A percentile compares a stretch with the other conserved stretches of the same genome.
These are phyloP conservation scores for Knufia fluminis DNA, from an alignment of 2,329 filamentous ascomycete genomes.

Conservation along the genomic window DNA sequence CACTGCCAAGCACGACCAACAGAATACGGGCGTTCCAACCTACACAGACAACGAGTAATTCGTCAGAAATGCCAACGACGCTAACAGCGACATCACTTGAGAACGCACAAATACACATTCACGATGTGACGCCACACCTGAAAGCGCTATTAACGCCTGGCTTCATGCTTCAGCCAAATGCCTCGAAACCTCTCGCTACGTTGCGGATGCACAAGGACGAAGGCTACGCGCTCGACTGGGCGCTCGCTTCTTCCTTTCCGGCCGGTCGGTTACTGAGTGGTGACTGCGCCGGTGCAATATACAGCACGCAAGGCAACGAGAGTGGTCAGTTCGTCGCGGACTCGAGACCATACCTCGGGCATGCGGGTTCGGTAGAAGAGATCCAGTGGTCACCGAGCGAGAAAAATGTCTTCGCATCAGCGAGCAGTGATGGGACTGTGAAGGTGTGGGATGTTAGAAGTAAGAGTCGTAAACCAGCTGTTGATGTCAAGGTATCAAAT, in stretches of 20 bases:
- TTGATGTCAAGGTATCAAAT: conserved; percentile 73
- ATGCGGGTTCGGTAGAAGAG: conserved; percentile 81
- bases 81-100: conserved; percentile 90
- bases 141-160: conserved; percentile 84
- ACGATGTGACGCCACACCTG: conserved; percentile 87
- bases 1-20: conserved; percentile 80
- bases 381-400: conserved; percentile 95
- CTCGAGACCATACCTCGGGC: conserved; percentile 70
- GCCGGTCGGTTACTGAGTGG: conserved; percentile 82
- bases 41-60: conserved; percentile 56
- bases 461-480: conserved; percentile 78
- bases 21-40: conserved; percentile 76
- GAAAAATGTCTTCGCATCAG: conserved; percentile 86
- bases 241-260: conserved; percentile 55
- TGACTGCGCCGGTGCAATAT: conserved; percentile 84
- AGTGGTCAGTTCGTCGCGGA: conserved; percentile 87
- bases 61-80: conserved; percentile 65
- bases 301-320: conserved; percentile 73
- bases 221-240: conserved; percentile 97
- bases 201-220: conserved; percentile 86
- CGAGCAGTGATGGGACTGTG: conserved; percentile 85
- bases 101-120: conserved; percentile 72
- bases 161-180: conserved; percentile 64
- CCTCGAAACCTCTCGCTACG: conserved; percentile 81
- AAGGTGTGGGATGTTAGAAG: conserved; percentile 92